These are phyloP conservation scores for Hymenoscyphus linearis DNA, from an alignment of 2,329 filamentous ascomycete species.

Conservation along the genomic window DNA sequence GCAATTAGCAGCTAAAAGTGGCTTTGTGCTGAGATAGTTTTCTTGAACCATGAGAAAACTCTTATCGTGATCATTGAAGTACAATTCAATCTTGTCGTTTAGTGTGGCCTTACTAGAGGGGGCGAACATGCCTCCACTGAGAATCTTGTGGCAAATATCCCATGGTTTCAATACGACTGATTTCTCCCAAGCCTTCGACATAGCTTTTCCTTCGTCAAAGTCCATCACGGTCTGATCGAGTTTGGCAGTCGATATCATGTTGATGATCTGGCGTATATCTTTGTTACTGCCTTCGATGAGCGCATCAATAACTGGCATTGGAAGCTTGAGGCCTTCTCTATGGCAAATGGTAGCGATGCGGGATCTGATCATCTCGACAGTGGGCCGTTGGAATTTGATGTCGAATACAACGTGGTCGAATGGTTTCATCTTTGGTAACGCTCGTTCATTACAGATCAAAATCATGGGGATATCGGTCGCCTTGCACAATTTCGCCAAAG, in stretches of 20 bases:
- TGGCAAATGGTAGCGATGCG: constrained; percentile 94
- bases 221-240: constrained; percentile 76
- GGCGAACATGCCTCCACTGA: constrained; percentile 81
- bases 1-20: constrained; percentile 54
- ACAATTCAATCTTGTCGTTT: constrained; percentile 97
- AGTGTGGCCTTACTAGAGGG: constrained; percentile 77
- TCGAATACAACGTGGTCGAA: constrained; percentile 86
- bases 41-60: constrained; percentile 97
- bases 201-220: constrained; percentile 81
- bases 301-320: constrained; percentile 77
- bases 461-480: constrained; percentile 94
- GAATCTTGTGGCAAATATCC: constrained; percentile 94
- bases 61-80: constrained; percentile 99
- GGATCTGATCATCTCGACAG: constrained; percentile 83
- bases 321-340: constrained; percentile 83
- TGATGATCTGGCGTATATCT: constrained; percentile 96
- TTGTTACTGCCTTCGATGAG: constrained; percentile 93
- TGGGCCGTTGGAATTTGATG: constrained; percentile 81
- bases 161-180: constrained; percentile 94
- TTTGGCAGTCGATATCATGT: constrained; percentile 95
- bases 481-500: constrained; percentile 88
- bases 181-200: constrained; percentile 99
- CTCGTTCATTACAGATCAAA: constrained; percentile 94
- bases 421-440: constrained; percentile 93
- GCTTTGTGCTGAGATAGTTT: constrained; percentile 86